Conservation (phyloP, 2,329 filamentous ascomycete genomes). For the Catunica adiposa region DNA sequence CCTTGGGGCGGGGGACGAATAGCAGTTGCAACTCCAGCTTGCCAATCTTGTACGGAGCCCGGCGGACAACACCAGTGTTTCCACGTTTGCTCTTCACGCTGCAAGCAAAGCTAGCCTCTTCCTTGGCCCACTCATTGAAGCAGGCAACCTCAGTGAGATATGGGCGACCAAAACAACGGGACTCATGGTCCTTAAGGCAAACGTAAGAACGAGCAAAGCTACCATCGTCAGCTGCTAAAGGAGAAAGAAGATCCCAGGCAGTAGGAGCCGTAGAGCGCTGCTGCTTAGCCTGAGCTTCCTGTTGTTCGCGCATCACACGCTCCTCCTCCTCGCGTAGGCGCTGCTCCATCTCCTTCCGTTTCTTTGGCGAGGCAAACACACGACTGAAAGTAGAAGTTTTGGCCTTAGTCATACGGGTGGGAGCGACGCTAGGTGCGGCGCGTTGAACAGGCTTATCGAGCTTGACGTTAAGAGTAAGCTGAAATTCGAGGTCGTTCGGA, state of each 20-base stretch:
- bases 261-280: slow-evolving; percentile 48
- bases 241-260: slow-evolving; percentile 73
- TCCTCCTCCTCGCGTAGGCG: slow-evolving; percentile 72
- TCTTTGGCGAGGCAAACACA: slow-evolving; percentile 87
- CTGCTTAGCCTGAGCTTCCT: slow-evolving; percentile 48
- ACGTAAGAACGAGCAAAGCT: slow-evolving; percentile 92
- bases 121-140: slow-evolving; percentile 97
- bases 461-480: slow-evolving; percentile 91
- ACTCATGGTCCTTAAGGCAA: slow-evolving; percentile 82
- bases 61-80: slow-evolving; percentile 51
- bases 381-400: slow-evolving; percentile 85
- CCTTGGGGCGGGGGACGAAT: slow-evolving; percentile 85
- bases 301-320: slow-evolving; percentile 44
- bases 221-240: slow-evolving; percentile 75
- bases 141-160: slow-evolving; percentile 78
- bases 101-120: slow-evolving; percentile 60
- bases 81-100: slow-evolving; percentile 91
- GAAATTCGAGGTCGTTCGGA: slow-evolving; percentile 94
- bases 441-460: slow-evolving; percentile 61
- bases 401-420: slow-evolving; percentile 35
- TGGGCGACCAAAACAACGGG: slow-evolving; percentile 71
- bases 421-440: slow-evolving; percentile 34
- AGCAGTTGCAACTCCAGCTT: slow-evolving; percentile 87
- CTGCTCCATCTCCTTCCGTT: slow-evolving; percentile 84
- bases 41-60: slow-evolving; percentile 90